These are phyloP conservation scores for Ceratobasidium sp. DNA, from an alignment of 1,284 basidiomycete genomes.

Conservation along the genomic window DNA sequence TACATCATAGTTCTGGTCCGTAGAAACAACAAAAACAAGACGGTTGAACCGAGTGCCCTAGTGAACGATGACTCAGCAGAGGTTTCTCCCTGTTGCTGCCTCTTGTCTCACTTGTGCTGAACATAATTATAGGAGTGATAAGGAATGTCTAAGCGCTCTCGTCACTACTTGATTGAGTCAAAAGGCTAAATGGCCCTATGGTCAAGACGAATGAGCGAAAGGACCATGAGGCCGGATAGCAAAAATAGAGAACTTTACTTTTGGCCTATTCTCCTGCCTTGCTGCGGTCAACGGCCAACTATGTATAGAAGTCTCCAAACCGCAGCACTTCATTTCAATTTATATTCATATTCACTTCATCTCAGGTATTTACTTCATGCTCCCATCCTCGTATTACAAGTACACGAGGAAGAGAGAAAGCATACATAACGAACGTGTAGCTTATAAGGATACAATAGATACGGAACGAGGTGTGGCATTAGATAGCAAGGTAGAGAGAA, in stretches of 20 bases:
- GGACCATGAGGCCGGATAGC: neutral
- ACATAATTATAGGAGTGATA: no score
- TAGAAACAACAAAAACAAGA: no score
- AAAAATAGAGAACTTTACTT: neutral
- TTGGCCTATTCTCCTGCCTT: no score
- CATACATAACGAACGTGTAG: slow-evolving; percentile 30
- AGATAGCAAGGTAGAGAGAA: neutral
- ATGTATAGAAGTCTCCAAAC: neutral
- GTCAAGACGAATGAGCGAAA: slow-evolving; percentile 17
- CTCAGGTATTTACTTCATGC: neutral
- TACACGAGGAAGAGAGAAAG: neutral
- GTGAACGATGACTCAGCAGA: no score
- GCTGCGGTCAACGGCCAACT: no score
- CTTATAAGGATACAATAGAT: slow-evolving; percentile 29
- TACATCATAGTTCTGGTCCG: no score
- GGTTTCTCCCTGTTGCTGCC: no score
- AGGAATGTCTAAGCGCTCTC: no score
- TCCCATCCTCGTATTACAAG: neutral
- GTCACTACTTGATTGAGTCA: no score
- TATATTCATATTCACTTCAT: neutral
- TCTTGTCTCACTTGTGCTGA: no score
- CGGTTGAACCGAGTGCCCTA: no score
- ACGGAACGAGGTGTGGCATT: neutral
- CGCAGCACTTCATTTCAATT: neutral
- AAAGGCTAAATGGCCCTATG: no score